These are phyloP conservation scores for Ascochyta pisi DNA, from an alignment of 2,329 filamentous ascomycete genomes.

Conservation along the genomic window DNA sequence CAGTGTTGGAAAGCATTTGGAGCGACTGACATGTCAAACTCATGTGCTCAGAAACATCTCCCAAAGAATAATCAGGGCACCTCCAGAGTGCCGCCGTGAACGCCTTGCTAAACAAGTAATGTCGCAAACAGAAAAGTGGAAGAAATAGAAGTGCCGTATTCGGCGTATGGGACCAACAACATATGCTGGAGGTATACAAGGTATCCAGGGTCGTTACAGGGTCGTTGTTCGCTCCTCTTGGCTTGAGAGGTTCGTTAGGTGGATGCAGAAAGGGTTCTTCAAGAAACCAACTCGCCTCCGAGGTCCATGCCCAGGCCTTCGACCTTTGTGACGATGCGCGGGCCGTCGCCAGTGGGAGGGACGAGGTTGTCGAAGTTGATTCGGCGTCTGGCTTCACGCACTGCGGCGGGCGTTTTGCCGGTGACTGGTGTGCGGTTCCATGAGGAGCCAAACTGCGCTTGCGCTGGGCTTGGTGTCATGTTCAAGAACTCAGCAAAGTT, in stretches of 20 bases:
- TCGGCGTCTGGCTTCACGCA: slow-evolving; percentile 73
- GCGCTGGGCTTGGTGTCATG: slow-evolving; percentile 93
- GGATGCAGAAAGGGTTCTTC: slow-evolving; percentile 16
- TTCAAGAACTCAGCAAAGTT: slow-evolving; percentile 98
- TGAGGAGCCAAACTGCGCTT: slow-evolving; percentile 62
- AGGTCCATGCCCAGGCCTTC: slow-evolving; percentile 69
- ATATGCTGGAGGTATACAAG: slow-evolving; percentile 5
- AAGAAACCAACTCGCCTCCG: slow-evolving; percentile 68
- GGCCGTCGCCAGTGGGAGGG: slow-evolving; percentile 59
- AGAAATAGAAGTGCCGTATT: neutral
- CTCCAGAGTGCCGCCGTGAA: slow-evolving; percentile 8
- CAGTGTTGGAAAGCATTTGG: neutral
- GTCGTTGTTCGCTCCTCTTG: slow-evolving; percentile 3
- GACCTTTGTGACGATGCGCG: slow-evolving; percentile 55
- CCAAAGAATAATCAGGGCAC: neutral
- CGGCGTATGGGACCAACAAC: slow-evolving; percentile 4
- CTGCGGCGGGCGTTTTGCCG: slow-evolving; percentile 72
- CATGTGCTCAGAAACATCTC: slow-evolving; percentile 8
- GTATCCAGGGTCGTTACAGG: slow-evolving; percentile 15
- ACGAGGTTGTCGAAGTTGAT: slow-evolving; percentile 83
- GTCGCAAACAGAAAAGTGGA: neutral
- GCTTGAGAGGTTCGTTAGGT: slow-evolving; percentile 5
- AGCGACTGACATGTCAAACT: neutral
- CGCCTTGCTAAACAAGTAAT: slow-evolving; percentile 16
- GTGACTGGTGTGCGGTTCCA: slow-evolving; percentile 70